These are phyloP conservation scores for Cercospora sojina DNA, from an alignment of 2,329 filamentous ascomycete genomes.

Conservation along the genomic window DNA sequence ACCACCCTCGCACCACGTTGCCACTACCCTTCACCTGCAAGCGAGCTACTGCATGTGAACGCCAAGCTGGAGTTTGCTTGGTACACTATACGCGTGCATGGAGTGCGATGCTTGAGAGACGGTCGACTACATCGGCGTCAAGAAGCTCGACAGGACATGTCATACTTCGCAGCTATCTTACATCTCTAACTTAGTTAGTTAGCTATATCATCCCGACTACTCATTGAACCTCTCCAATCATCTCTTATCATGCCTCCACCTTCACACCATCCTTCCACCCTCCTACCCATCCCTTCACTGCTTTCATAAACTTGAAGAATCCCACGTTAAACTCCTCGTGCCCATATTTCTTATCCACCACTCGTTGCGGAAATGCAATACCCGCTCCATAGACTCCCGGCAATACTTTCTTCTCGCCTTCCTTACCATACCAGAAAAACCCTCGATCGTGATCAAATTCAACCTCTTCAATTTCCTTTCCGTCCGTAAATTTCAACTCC, in stretches of 20 bases:
- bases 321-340: slow-evolving; percentile 64
- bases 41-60: background rate
- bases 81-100: background rate
- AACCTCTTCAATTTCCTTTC: slow-evolving; percentile 32
- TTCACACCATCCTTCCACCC: background rate
- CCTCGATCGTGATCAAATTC: slow-evolving; percentile 49
- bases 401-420: slow-evolving; percentile 37
- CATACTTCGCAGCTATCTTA: background rate
- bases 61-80: background rate
- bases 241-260: background rate
- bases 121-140: background rate
- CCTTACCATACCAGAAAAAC: slow-evolving; percentile 35
- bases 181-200: too few species aligned
- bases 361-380: slow-evolving; percentile 62
- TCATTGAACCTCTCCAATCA: background rate
- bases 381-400: slow-evolving; percentile 60
- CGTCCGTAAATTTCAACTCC: slow-evolving; percentile 40
- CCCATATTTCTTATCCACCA: slow-evolving; percentile 60
- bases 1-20: background rate
- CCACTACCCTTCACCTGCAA: background rate
- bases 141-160: background rate
- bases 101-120: background rate
- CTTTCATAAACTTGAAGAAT: slow-evolving; percentile 66
- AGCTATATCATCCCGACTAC: background rate
- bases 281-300: slow-evolving; percentile 51